Evolutionary conservation across 1,284 basidiomycete species (phyloP), one percentile per base, ranked within the genome.

Genomic region (Tilletia setariae): DNA sequence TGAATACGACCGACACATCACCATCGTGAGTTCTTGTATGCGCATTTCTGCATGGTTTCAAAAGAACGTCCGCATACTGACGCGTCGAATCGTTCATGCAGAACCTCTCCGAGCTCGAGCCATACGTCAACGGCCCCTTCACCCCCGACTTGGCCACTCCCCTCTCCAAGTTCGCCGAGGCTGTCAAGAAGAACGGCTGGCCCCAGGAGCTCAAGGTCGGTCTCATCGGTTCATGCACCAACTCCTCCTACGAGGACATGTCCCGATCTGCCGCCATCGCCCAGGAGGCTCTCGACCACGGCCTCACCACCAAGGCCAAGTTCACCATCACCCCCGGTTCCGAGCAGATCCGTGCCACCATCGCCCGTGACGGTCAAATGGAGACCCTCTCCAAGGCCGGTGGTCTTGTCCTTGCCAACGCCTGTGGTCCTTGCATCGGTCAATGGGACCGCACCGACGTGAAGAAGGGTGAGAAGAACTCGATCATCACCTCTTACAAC

Each of bases 191-290:
- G 87, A 96, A 98, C 87, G 87, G 88, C 84, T 98, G 96, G 95
- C 95, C 95, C 63, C 86, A 89, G 72, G 95, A 98, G 84, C 90
- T 99, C 86, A 94, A 93, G 86, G 96, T 98, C 79, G 92, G 89
- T 72, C 89, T 98, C 70, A 98, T 98, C 83, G 95, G 96, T 70
- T 98, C 96, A 65, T 99, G 95, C 91, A 98, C 96, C 84, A 98
- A 99, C 89, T 98, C 95, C 64, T 98, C 96, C 35, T 99, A 99
- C 84, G 96, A 98, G 86, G 96, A 99, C 86, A 98, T 98, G 95
- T 92, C 92, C 63, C 93, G 96, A 82, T 91, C 94, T 56, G 94
- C 94, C 63, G 91, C 91, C 66, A 98, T 98, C 81, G 94, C 92
- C 77, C 88, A 88, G 77, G 90, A 98, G 86, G 96, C 94, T 74